Evolutionary conservation across 768 basidiomycete genomes (phyloP).

Genomic region (Galerina marginata): DNA sequence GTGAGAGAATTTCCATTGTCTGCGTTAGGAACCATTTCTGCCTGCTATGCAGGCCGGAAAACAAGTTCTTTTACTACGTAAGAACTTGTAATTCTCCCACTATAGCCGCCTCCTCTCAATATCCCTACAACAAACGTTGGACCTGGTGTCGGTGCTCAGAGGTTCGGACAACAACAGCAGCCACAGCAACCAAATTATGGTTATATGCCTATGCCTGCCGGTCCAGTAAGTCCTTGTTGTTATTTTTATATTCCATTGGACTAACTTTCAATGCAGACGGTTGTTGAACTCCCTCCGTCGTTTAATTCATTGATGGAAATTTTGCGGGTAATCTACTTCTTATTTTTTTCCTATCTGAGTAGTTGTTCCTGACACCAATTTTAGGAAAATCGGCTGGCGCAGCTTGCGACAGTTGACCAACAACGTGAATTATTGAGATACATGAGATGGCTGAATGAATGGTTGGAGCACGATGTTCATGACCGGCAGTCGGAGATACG

Average conservation of each 20-base stretch:
- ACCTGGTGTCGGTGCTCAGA: not conserved
- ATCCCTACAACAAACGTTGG: not conserved
- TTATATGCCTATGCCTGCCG: constrained; percentile 54
- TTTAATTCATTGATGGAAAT: constrained; percentile 76
- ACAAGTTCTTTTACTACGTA: too few species aligned
- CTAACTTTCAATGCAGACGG: constrained; percentile 45
- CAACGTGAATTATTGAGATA: constrained; percentile 83
- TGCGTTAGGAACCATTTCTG: too few species aligned
- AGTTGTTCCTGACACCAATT: not conserved
- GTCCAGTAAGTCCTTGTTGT: constrained; percentile 52
- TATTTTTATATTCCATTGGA: not conserved
- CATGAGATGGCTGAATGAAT: constrained; percentile 75
- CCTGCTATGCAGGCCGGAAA: too few species aligned
- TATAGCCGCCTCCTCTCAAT: not conserved
- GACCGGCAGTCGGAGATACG: constrained; percentile 79
- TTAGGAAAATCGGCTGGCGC: constrained; percentile 79
- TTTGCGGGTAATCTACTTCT: constrained; percentile 54
- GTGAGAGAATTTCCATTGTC: too few species aligned
- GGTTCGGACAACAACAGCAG: constrained; percentile 4
- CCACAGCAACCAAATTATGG: constrained; percentile 23
- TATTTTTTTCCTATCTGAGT: not conserved
- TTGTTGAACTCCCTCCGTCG: constrained; percentile 62
- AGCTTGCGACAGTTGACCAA: constrained; percentile 77
- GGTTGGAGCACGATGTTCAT: constrained; percentile 79
- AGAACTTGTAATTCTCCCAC: too few species aligned